Conservation (phyloP, 768 basidiomycete species). For the Amanita rimosa region DNA sequence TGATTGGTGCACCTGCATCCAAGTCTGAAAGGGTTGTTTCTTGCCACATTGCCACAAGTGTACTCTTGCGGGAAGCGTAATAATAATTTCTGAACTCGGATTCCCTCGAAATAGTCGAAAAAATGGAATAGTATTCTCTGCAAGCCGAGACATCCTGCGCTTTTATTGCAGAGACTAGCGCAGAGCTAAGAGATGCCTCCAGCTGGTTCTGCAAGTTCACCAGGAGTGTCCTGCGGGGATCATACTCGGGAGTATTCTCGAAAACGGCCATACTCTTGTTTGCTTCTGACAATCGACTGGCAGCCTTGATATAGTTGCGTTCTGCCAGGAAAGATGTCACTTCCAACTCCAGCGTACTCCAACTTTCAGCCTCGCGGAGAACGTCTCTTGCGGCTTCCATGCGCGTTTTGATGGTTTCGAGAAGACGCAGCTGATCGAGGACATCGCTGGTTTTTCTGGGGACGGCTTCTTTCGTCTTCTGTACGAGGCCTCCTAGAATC, state of each 20-base stretch:
- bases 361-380: conserved; percentile 89
- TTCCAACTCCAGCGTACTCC: conserved; percentile 92
- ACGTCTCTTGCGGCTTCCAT: conserved; percentile 91
- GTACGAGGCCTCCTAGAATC: conserved; percentile 51
- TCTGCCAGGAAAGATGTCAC: conserved; percentile 77
- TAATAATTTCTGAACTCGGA: conserved; percentile 92
- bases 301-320: conserved; percentile 76
- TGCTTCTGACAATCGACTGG: conserved; percentile 86
- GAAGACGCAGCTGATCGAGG: conserved; percentile 64
- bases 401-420: conserved; percentile 73
- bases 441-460: conserved; percentile 51
- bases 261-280: conserved; percentile 85
- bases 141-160: conserved; percentile 65
- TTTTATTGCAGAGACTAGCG: conserved; percentile 79
- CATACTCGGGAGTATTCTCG: conserved; percentile 86
- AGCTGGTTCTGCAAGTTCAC: conserved; percentile 92
- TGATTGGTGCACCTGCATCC: conserved; percentile 17
- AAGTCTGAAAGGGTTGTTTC: conserved; percentile 41
- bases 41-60: conserved; percentile 63
- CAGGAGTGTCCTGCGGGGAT: conserved; percentile 75
- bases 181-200: conserved; percentile 86
- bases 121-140: conserved; percentile 75
- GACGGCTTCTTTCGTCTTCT: conserved; percentile 37
- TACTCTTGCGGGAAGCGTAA: conserved; percentile 67
- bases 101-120: conserved; percentile 84